These are phyloP conservation scores for Puccinia horiana DNA, from an alignment of 1,284 basidiomycete genomes.

Conservation along the genomic window DNA sequence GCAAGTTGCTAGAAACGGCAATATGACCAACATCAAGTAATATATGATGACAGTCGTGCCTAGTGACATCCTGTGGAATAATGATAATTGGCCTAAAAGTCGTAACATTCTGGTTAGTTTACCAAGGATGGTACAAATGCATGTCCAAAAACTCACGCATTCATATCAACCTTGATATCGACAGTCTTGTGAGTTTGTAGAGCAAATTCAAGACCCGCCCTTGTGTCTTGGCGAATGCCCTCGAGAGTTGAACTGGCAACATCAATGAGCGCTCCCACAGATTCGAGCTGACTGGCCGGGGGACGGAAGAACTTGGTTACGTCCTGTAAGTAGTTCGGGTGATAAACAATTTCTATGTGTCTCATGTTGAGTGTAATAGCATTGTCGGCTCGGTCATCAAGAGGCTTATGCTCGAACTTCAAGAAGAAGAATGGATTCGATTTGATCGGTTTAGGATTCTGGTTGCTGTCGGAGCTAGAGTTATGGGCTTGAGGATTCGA, in stretches of 20 bases:
- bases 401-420: constrained; percentile 88
- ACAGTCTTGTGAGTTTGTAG: constrained; percentile 91
- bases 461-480: constrained; percentile 53
- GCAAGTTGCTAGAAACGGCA: constrained; percentile 84
- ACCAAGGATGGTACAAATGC: not conserved
- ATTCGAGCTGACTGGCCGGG: constrained; percentile 90
- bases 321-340: constrained; percentile 88
- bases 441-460: constrained; percentile 51
- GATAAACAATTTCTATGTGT: constrained; percentile 97
- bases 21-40: constrained; percentile 97
- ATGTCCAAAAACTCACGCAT: constrained; percentile 64
- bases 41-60: constrained; percentile 77
- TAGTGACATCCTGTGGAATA: constrained; percentile 80
- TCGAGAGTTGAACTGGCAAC: constrained; percentile 93
- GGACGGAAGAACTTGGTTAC: constrained; percentile 92
- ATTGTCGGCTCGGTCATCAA: constrained; percentile 89
- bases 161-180: constrained; percentile 92
- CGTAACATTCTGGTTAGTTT: not conserved
- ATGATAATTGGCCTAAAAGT: constrained; percentile 77
- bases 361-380: constrained; percentile 87
- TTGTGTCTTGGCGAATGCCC: constrained; percentile 88
- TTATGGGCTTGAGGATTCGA: constrained; percentile 51
- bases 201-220: constrained; percentile 91
- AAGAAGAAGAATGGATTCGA: constrained; percentile 84
- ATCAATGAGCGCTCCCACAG: constrained; percentile 71